Conservation (phyloP, 257 asterid species). For the Coffea eugenioides region DNA sequence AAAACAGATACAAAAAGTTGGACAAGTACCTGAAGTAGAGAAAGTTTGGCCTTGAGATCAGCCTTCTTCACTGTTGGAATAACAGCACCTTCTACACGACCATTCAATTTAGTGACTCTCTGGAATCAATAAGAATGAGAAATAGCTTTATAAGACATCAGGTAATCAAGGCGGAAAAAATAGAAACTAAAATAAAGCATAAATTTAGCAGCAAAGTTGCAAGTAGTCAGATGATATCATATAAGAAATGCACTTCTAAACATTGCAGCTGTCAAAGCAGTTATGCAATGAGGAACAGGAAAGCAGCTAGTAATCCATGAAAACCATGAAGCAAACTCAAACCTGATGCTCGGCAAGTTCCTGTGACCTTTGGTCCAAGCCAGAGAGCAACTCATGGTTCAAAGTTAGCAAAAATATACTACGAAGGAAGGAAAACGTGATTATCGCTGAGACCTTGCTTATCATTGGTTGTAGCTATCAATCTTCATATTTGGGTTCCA, state of each 20-base stretch:
- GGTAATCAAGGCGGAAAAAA: background rate
- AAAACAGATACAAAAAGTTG: background rate
- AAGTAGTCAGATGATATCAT: background rate
- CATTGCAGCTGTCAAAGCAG: background rate
- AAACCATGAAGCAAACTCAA: background rate
- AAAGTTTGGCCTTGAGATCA: constrained; percentile 72
- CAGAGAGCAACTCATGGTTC: background rate
- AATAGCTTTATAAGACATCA: background rate
- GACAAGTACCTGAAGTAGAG: constrained; percentile 70
- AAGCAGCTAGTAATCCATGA: background rate
- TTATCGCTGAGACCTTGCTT: background rate
- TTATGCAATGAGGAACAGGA: background rate
- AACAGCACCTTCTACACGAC: constrained; percentile 77
- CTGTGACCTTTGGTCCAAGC: background rate
- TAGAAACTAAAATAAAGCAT: background rate
- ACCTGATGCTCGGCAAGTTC: background rate
- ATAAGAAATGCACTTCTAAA: background rate
- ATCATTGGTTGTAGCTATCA: too few relatives aligned
- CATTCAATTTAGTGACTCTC: constrained; percentile 80
- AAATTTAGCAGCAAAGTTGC: background rate
- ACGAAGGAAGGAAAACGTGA: background rate
- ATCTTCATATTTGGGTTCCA: too few relatives aligned
- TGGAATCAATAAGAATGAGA: constrained; percentile 38
- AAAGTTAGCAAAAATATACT: background rate
- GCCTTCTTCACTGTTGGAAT: constrained; percentile 83